These are phyloP conservation scores for Bretschneidera sinensis DNA, from an alignment of 345 rosid genomes.

Conservation along the genomic window DNA sequence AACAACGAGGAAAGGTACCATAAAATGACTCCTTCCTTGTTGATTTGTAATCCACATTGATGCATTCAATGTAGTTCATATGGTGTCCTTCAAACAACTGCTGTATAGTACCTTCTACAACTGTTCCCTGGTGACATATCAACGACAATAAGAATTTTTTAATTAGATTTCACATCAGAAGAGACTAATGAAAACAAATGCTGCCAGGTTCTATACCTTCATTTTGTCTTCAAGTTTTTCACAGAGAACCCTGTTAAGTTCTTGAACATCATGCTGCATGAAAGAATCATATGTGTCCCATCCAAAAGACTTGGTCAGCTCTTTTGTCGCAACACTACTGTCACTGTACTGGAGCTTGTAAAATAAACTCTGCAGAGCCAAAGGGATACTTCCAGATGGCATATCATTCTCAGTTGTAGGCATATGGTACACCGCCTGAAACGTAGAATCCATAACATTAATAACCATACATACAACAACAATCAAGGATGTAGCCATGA, in stretches of 20 bases:
- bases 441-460: conserved; percentile 10
- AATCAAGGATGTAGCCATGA: too few species aligned
- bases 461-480: conserved; percentile 8
- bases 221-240: conserved; percentile 98
- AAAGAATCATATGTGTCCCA: conserved; percentile 98
- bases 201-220: conserved; percentile 50
- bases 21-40: conserved; percentile 96
- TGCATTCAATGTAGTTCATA: conserved; percentile 92
- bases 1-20: conserved; percentile 38
- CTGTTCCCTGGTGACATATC: conserved; percentile 63
- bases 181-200: not conserved
- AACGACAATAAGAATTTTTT: conserved; percentile 3
- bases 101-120: conserved; percentile 96
- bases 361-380: conserved; percentile 96
- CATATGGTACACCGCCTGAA: conserved; percentile 98
- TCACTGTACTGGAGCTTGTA: conserved; percentile 94
- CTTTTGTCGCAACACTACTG: conserved; percentile 92
- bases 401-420: conserved; percentile 92
- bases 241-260: conserved; percentile 83
- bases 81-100: conserved; percentile 96
- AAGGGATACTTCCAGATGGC: conserved; percentile 90
- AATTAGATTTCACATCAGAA: conserved; percentile 3
- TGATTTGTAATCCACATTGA: conserved; percentile 90
- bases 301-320: conserved; percentile 93
- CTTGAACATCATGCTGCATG: conserved; percentile 99